Percentiles rank a stretch among this genome's conserved stretches.
These are phyloP conservation scores for Xylaria polymorpha DNA, from an alignment of 2,329 filamentous ascomycete genomes.

Conservation along the genomic window DNA sequence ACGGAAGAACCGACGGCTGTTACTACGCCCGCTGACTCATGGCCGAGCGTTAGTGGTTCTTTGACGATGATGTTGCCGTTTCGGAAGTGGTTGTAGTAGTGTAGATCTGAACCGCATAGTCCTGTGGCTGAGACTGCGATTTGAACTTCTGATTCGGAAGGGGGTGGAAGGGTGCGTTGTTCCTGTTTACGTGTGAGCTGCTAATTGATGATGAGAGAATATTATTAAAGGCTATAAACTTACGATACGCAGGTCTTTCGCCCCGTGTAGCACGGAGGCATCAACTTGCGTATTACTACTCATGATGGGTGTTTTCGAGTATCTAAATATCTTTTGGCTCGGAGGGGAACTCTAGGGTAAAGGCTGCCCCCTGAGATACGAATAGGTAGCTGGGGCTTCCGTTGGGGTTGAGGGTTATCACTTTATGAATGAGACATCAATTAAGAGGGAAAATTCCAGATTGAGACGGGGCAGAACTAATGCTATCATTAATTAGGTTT, in stretches of 20 bases:
- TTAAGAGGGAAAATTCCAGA: not conserved
- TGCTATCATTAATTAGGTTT: not conserved
- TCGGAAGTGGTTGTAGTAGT: constrained; percentile 74
- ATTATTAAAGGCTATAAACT: constrained; percentile 36
- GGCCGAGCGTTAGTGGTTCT: constrained; percentile 68
- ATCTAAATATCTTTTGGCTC: not conserved
- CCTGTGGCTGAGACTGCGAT: constrained; percentile 71
- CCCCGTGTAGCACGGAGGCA: constrained; percentile 67
- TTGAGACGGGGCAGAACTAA: not conserved
- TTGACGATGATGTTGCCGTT: constrained; percentile 72
- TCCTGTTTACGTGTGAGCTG: constrained; percentile 52
- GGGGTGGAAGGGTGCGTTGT: constrained; percentile 65
- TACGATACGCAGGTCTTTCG: constrained; percentile 63
- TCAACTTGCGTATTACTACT: constrained; percentile 37
- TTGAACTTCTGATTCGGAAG: constrained; percentile 68
- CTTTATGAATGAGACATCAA: not conserved
- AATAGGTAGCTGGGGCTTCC: not conserved
- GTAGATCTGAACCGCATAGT: constrained; percentile 74
- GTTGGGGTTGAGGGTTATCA: not conserved
- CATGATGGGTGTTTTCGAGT: constrained; percentile 20
- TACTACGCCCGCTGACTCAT: constrained; percentile 77
- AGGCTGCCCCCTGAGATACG: not conserved
- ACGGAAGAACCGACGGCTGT: constrained; percentile 69
- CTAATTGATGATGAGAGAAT: not conserved
- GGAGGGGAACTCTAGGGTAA: constrained; percentile 2